These are phyloP conservation scores for Gigaspora rosea DNA, from an alignment of 192 early-diverging fungal genomes.

Conservation along the genomic window DNA sequence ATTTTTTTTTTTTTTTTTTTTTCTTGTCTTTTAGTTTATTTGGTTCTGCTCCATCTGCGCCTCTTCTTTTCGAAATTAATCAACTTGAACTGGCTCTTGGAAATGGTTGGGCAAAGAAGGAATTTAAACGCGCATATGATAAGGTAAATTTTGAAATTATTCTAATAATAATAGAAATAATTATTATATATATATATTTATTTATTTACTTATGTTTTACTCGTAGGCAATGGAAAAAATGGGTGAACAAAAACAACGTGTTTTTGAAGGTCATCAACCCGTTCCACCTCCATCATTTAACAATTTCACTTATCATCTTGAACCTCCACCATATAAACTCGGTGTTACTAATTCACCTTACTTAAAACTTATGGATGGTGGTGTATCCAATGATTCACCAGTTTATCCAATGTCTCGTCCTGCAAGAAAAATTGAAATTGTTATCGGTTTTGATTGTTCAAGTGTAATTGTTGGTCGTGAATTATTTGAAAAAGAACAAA, in stretches of 20 bases:
- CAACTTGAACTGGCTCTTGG: slow-evolving; percentile 41
- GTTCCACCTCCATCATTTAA: not conserved
- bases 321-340: slow-evolving; percentile 22
- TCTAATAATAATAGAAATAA: not conserved
- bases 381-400: slow-evolving; percentile 80
- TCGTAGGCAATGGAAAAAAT: slow-evolving; percentile 13
- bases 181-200: too few species aligned
- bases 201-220: not conserved
- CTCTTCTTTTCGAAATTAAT: slow-evolving; percentile 51
- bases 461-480: slow-evolving; percentile 2
- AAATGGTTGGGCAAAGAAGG: not conserved
- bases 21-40: slow-evolving; percentile 33
- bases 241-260: not conserved
- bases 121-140: not conserved
- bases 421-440: slow-evolving; percentile 69
- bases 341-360: not conserved
- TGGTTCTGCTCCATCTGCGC: slow-evolving; percentile 56
- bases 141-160: not conserved
- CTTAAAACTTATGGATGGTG: slow-evolving; percentile 68
- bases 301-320: slow-evolving; percentile 20
- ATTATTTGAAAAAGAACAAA: slow-evolving; percentile 17
- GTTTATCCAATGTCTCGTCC: slow-evolving; percentile 69
- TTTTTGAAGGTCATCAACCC: slow-evolving; percentile 28
- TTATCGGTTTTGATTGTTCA: slow-evolving; percentile 65
- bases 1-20: too few species aligned